Conservation (phyloP, 2,329 filamentous ascomycete species). For the Diaporthe capsici region DNA sequence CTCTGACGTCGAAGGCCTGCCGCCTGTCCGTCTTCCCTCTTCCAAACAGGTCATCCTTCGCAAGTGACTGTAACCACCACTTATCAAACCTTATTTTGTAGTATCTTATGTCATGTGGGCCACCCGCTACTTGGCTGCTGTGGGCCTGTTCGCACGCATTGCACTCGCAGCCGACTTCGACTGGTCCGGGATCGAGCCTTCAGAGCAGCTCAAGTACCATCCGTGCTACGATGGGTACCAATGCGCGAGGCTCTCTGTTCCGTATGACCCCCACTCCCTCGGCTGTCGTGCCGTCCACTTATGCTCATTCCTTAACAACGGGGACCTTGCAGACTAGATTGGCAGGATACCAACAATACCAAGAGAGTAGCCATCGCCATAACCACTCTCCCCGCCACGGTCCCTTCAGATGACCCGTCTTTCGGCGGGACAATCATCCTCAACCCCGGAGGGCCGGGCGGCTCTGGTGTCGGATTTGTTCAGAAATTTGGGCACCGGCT, state of each 20-base stretch:
- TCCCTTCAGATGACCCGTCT: conserved; percentile 53
- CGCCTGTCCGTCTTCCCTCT: neutral
- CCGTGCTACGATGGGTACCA: conserved; percentile 55
- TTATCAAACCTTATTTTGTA: neutral
- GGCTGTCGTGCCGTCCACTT: no score
- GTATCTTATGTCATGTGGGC: neutral
- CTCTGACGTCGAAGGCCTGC: neutral
- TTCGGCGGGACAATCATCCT: conserved; percentile 60
- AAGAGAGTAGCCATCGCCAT: conserved; percentile 57
- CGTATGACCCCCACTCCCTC: conserved; percentile 40
- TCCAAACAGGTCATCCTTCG: neutral
- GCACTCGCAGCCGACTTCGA: conserved; percentile 41
- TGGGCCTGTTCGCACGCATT: neutral
- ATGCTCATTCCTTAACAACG: neutral
- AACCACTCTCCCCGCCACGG: conserved; percentile 56
- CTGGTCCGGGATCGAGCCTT: conserved; percentile 54
- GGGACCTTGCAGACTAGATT: conserved; percentile 52
- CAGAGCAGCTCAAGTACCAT: conserved; percentile 54
- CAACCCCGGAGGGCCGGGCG: conserved; percentile 63
- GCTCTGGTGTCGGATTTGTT: conserved; percentile 54
- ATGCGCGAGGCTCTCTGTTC: conserved; percentile 60
- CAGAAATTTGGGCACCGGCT: conserved; percentile 48
- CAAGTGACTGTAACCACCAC: neutral
- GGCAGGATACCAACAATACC: conserved; percentile 50
- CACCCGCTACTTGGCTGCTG: neutral